Evolutionary conservation across 768 basidiomycete genomes (phyloP).

Genomic region (Plicaturopsis crispa): DNA sequence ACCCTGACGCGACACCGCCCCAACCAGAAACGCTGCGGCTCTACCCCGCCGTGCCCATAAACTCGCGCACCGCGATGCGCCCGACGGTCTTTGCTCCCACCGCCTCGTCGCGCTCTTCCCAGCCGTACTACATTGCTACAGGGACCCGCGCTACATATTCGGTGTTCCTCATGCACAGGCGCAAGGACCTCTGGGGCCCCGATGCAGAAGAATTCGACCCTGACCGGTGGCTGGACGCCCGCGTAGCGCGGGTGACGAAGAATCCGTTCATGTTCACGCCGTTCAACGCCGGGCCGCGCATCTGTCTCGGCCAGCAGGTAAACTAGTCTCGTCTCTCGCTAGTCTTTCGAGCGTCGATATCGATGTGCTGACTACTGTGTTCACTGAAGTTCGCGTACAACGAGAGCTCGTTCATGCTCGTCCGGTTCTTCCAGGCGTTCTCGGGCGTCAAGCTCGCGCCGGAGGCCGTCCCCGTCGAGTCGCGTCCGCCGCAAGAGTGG

Average conservation of each 20-base stretch:
- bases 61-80: too few species aligned
- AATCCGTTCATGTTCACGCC: conserved; percentile 53
- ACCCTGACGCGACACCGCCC: background rate
- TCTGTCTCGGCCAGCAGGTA: conserved; percentile 44
- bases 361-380: too few species aligned
- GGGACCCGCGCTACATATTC: conserved; percentile 41
- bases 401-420: conserved; percentile 45
- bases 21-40: conserved; percentile 63
- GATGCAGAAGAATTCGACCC: conserved; percentile 68
- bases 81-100: too few species aligned
- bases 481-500: conserved; percentile 23
- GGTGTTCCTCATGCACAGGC: conserved; percentile 52
- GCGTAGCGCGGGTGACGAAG: conserved; percentile 42
- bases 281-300: conserved; percentile 45
- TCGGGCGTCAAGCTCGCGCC: conserved; percentile 28
- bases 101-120: too few species aligned
- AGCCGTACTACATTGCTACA: too few species aligned
- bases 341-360: background rate
- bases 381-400: conserved; percentile 56
- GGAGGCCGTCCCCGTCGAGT: background rate
- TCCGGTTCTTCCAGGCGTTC: conserved; percentile 44
- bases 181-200: conserved; percentile 59
- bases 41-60: conserved; percentile 75
- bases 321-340: background rate
- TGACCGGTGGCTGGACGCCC: conserved; percentile 58